Percentiles rank a stretch among this genome's conserved stretches.
These are phyloP conservation scores for Coniochaeta prunicola DNA, from an alignment of 2,329 filamentous ascomycete species.

Conservation along the genomic window DNA sequence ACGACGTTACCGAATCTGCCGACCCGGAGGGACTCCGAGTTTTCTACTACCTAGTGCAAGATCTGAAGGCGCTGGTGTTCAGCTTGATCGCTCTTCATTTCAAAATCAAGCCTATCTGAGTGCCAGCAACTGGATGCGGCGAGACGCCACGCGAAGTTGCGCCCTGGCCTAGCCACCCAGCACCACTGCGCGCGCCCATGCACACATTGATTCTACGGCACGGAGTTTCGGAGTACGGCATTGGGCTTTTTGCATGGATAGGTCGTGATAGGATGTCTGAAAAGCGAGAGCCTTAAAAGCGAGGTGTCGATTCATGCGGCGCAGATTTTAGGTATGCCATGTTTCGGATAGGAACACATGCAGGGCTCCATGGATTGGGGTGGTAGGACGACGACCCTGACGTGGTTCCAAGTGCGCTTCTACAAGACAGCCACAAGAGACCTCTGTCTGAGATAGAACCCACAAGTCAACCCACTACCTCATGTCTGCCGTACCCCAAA, in stretches of 20 bases:
- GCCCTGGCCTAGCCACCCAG: not conserved
- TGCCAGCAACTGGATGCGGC: slow-evolving; percentile 3
- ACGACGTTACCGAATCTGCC: slow-evolving; percentile 92
- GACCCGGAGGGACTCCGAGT: slow-evolving; percentile 94
- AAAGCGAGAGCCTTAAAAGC: not conserved
- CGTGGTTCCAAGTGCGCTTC: not conserved
- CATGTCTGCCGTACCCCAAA: not conserved
- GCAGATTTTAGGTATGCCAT: not conserved
- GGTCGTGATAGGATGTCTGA: not conserved
- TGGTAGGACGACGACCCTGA: not conserved
- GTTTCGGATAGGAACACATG: not conserved
- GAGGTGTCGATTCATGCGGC: not conserved
- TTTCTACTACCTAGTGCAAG: slow-evolving; percentile 98
- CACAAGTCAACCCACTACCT: not conserved
- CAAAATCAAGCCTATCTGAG: slow-evolving; percentile 78
- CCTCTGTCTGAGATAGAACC: not conserved
- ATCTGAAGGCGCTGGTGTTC: slow-evolving; percentile 93
- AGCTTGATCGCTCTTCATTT: slow-evolving; percentile 95
- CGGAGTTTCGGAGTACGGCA: slow-evolving; percentile 1
- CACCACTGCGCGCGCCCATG: not conserved
- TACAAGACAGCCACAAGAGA: not conserved
- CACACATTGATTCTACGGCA: not conserved
- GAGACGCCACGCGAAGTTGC: not conserved
- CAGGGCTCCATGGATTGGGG: not conserved
- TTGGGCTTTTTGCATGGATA: not conserved